phyloP scores from a whole-genome alignment of 495 filamentous ascomycete genomes.

The Pseudevernia furfuracea region DNA sequence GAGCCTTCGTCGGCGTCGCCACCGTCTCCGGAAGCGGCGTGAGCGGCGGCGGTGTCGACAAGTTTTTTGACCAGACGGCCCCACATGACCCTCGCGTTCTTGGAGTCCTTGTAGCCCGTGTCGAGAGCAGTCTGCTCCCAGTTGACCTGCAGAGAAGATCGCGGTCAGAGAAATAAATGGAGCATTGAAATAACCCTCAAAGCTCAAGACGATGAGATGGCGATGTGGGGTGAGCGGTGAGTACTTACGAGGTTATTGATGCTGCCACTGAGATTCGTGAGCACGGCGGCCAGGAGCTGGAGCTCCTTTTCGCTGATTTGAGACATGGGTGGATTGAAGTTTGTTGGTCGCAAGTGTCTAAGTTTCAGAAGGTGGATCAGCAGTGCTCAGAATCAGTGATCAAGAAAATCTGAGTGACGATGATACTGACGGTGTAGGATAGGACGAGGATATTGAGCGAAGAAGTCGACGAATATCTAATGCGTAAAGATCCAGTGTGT shows the following conservation, averaged over 20 bases:
- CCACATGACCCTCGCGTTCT: not conserved
- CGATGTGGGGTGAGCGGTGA: not conserved
- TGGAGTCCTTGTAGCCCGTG: not conserved
- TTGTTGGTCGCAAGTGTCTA: not conserved
- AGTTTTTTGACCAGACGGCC: not conserved
- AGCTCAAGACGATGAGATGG: not conserved
- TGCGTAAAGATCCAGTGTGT: too few relatives aligned
- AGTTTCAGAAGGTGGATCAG: not conserved
- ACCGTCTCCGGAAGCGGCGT: not conserved
- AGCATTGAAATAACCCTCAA: not conserved
- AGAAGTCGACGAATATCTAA: not conserved
- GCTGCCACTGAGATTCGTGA: not conserved
- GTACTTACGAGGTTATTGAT: not conserved
- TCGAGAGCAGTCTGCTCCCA: not conserved
- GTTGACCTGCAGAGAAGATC: not conserved
- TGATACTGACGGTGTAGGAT: not conserved
- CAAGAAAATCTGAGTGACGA: not conserved
- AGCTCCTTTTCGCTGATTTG: not conserved
- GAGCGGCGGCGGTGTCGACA: not conserved
- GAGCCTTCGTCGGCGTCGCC: not conserved
- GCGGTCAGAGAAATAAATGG: not conserved
- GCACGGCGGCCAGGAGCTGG: not conserved
- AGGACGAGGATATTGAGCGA: not conserved
- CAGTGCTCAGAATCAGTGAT: not conserved
- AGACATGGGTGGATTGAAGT: not conserved